A percentile compares a stretch with the other conserved stretches of the same genome.
Conservation (phyloP, 768 basidiomycete genomes). For the Lactifluus echinatus region DNA sequence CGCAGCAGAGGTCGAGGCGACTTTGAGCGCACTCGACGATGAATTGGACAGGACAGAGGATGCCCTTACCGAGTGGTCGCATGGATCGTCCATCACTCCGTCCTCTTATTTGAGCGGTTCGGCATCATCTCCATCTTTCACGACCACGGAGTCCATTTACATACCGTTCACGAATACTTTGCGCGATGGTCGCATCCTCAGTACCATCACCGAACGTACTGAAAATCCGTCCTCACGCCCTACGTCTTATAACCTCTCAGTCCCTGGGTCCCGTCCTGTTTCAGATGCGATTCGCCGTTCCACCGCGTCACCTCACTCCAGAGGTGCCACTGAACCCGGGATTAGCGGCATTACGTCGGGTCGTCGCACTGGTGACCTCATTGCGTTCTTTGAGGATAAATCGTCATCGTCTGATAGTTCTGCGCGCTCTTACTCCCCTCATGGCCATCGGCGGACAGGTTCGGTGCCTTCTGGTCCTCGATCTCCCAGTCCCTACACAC, state of each 20-base stretch:
- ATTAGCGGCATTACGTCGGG: slow-evolving; percentile 31
- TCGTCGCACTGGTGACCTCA: slow-evolving; percentile 60
- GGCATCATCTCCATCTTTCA: slow-evolving; percentile 23
- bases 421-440: slow-evolving; percentile 25
- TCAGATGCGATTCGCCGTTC: slow-evolving; percentile 37
- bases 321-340: slow-evolving; percentile 51
- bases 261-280: slow-evolving; percentile 26
- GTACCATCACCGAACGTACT: slow-evolving; percentile 71
- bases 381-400: slow-evolving; percentile 63
- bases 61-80: slow-evolving; percentile 54
- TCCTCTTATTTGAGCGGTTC: slow-evolving; percentile 29
- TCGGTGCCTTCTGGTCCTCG: slow-evolving; percentile 37
- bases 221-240: slow-evolving; percentile 61
- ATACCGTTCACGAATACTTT: slow-evolving; percentile 31
- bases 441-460: slow-evolving; percentile 43
- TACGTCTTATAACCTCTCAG: slow-evolving; percentile 29
- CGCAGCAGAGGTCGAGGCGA: slow-evolving; percentile 53
- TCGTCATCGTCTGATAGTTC: slow-evolving; percentile 31
- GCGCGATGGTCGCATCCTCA: slow-evolving; percentile 45
- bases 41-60: slow-evolving; percentile 60
- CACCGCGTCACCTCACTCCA: slow-evolving; percentile 38
- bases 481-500: slow-evolving; percentile 32
- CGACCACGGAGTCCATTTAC: slow-evolving; percentile 16
- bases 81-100: slow-evolving; percentile 30
- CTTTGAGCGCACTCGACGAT: slow-evolving; percentile 57